Conservation (phyloP, 441 rosid species). For the Pelargonium cotyledonis region DNA sequence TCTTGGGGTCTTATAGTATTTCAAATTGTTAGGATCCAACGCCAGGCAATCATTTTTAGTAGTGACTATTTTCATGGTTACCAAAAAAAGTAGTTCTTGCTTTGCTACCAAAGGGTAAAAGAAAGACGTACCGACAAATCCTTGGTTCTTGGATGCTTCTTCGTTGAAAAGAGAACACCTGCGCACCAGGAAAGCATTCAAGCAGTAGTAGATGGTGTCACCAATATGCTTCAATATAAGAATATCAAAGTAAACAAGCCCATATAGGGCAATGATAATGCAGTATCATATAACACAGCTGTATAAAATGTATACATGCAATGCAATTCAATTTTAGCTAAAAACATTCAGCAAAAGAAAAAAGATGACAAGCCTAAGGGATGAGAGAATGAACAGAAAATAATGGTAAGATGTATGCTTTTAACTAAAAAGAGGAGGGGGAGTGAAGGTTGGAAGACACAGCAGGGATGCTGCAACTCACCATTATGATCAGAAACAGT, state of each 20-base stretch:
- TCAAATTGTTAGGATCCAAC: too few relatives aligned
- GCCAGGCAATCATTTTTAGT: too few relatives aligned
- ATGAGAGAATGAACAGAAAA: not conserved
- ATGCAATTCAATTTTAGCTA: not conserved
- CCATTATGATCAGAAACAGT: conserved; percentile 86
- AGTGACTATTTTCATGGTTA: not conserved
- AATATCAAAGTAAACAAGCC: conserved; percentile 4
- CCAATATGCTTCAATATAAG: not conserved
- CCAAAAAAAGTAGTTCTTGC: not conserved
- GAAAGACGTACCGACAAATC: conserved; percentile 64
- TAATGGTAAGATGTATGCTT: not conserved
- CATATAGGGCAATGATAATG: not conserved
- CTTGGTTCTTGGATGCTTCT: conserved; percentile 84
- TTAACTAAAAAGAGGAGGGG: not conserved
- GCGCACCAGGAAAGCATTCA: conserved; percentile 22
- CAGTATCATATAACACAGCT: not conserved
- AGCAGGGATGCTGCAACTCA: conserved; percentile 24
- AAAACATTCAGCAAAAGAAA: not conserved
- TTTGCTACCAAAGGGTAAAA: conserved; percentile 11
- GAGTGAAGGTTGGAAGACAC: not conserved
- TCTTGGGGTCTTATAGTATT: too few relatives aligned
- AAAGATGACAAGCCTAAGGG: not conserved
- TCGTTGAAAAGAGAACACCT: conserved; percentile 87
- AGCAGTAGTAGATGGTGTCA: not conserved
- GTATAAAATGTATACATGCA: conserved; percentile 3